Percentiles rank a stretch among this genome's conserved stretches.
Evolutionary conservation across 139 green algal genomes (phyloP).

Genomic region (Asterochloris sp.): DNA sequence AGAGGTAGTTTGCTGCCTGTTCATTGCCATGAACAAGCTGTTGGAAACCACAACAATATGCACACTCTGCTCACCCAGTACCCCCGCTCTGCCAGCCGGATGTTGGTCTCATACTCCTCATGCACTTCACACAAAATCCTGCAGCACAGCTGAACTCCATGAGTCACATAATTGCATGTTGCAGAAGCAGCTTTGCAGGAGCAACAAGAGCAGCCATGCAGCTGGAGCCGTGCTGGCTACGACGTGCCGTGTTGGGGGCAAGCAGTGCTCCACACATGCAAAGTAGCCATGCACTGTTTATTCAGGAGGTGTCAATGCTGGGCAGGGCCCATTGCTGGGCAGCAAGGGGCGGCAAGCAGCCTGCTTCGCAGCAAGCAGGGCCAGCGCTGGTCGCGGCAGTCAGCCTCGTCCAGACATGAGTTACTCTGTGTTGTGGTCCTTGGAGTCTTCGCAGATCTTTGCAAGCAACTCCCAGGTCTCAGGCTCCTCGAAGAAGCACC

Average conservation of each 20-base stretch:
- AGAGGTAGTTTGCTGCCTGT: neutral
- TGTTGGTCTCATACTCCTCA: conserved; percentile 46
- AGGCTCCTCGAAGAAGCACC: conserved; percentile 27
- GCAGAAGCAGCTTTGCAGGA: neutral
- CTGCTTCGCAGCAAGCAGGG: too few relatives aligned
- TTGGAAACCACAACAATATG: neutral
- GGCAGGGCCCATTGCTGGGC: neutral
- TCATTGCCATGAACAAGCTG: neutral
- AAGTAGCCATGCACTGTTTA: neutral
- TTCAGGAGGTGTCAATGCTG: neutral
- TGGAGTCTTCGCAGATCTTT: conserved; percentile 24
- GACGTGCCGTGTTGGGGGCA: neutral
- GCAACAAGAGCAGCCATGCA: neutral
- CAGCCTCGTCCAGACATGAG: too few relatives aligned
- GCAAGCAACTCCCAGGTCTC: conserved; percentile 43
- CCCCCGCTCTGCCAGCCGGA: conserved; percentile 33
- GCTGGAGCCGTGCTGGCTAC: neutral
- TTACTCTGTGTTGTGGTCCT: conserved; percentile 25
- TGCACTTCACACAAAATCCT: conserved; percentile 56
- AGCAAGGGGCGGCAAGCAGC: too few relatives aligned
- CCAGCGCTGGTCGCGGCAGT: too few relatives aligned
- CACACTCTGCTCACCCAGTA: conserved; percentile 5
- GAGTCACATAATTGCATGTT: neutral
- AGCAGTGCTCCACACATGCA: neutral
- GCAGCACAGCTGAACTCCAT: conserved; percentile 3